Conservation (phyloP, 2,329 filamentous ascomycete species). For the Ambrosiella cleistominuta region DNA sequence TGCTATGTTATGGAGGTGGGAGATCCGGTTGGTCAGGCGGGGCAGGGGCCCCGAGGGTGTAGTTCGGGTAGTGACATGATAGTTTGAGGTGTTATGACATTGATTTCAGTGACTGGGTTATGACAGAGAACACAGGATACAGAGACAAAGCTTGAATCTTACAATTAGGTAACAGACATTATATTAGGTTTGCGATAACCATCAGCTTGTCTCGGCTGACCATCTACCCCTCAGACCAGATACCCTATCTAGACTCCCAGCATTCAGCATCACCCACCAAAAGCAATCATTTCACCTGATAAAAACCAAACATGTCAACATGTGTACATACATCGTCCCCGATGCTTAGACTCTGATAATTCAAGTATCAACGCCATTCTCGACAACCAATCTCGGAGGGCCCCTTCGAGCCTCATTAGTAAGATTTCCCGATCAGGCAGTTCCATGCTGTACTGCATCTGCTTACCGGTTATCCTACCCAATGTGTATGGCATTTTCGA, state of each 20-base stretch:
- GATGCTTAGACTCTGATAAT: no score
- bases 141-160: neutral
- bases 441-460: neutral
- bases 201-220: neutral
- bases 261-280: neutral
- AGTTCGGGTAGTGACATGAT: neutral
- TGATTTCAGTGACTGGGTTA: neutral
- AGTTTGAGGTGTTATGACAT: neutral
- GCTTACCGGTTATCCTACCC: neutral
- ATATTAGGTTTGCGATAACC: neutral
- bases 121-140: neutral
- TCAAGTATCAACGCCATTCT: neutral
- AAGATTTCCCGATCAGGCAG: neutral
- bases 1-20: neutral
- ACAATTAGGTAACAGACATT: neutral
- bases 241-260: neutral
- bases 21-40: neutral
- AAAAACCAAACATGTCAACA: no score
- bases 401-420: neutral
- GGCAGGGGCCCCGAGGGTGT: neutral
- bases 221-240: neutral
- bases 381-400: neutral
- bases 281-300: neutral
- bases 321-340: no score
- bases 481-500: neutral